phyloP scores from a whole-genome alignment of 495 filamentous ascomycete genomes.

The Aspergillus incahuasiensis region DNA sequence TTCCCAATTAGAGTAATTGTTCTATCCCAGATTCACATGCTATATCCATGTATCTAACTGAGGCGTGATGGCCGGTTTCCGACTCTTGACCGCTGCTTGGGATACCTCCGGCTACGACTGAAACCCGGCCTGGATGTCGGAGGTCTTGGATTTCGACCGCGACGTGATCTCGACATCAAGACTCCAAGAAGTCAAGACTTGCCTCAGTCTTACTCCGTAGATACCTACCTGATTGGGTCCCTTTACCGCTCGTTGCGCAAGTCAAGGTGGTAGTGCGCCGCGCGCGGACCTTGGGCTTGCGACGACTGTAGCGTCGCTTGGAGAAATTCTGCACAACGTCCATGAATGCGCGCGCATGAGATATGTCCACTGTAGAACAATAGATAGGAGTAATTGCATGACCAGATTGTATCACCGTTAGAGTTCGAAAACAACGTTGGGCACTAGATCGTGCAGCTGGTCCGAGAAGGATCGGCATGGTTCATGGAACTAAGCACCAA shows the following conservation, averaged over 20 bases:
- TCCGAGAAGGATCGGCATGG: slow-evolving; percentile 4
- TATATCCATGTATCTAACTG: neutral
- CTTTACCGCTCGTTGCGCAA: neutral
- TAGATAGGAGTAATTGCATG: neutral
- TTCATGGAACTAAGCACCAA: neutral
- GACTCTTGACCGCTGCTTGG: slow-evolving; percentile 11
- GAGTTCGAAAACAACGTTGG: neutral
- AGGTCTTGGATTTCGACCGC: neutral
- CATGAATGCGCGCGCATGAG: neutral
- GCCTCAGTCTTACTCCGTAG: neutral
- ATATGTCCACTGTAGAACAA: neutral
- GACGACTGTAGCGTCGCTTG: neutral
- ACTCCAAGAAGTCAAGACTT: too few species aligned
- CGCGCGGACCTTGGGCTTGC: neutral
- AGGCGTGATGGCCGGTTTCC: neutral
- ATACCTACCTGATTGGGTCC: neutral
- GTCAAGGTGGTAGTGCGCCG: neutral
- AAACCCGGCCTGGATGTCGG: neutral
- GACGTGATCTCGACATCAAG: neutral
- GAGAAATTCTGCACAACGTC: neutral
- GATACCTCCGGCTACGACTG: neutral
- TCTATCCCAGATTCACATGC: neutral
- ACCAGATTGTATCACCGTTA: neutral
- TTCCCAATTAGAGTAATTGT: neutral
- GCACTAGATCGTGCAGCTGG: slow-evolving; percentile 2